Base-by-base conservation (phyloP, 306 rosid genomes). In the Sesbania bispinosa region DNA sequence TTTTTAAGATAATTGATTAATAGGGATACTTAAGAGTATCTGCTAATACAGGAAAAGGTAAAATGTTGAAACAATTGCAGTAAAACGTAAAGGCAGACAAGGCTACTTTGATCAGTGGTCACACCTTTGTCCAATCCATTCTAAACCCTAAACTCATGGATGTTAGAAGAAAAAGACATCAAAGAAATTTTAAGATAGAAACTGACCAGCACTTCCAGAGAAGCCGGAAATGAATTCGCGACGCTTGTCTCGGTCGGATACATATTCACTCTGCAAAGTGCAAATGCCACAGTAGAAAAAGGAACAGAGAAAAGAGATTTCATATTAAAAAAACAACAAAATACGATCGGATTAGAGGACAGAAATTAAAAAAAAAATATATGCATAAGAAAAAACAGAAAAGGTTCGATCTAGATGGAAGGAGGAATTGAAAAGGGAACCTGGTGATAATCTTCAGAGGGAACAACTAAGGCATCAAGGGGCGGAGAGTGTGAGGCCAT, bases 381-480 rank as follows among this genome's bases (percentile, higher is more conserved):
- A 27, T n/a, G n/a, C 18, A 0, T 3, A n/a, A n/a, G n/a, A n/a
- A n/a, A n/a, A n/a, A n/a, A n/a, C n/a, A n/a, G 53, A 60, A 27
- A 15, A 45, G 0, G 23, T 43, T 33, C 18, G 32, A 66, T 63
- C 57, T 2, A 4, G 33, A 43, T 3, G 48, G 3, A 5, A 29
- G 57, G 18, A 57, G 61, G 4, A 2, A 20, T 5, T n/a, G n/a
- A n/a, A n/a, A n/a, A n/a, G n/a, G n/a, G 41, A 16, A 94, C 99
- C 97, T 91, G 99, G 29, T 95, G 99, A 80, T 89, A 89, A 75
- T 95, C 99, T 83, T 95, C 97, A 5, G 99, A 95, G 15, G 99
- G 99, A 0, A 95, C 96, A 4, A 91, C 82, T 46, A 95, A 85
- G 45, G 99, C 99, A 53, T 84, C 82, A 3, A 95, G 95, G 13